Evolutionary conservation across 2,329 filamentous ascomycete genomes (phyloP).

Genomic region (Penicillium sp.): DNA sequence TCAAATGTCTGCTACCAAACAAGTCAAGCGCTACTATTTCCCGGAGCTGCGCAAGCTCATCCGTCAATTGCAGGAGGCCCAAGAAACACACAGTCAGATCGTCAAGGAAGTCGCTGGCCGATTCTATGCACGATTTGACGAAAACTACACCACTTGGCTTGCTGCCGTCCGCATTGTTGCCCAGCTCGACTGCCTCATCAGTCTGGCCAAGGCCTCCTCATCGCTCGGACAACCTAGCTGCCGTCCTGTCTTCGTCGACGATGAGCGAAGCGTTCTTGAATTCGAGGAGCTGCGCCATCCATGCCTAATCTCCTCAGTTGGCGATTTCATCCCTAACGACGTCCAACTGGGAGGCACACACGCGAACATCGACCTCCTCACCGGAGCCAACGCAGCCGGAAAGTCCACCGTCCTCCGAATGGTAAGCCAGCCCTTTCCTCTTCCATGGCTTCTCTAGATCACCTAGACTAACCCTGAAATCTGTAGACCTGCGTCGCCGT

Average conservation of each 20-base stretch:
- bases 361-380: conserved; percentile 81
- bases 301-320: conserved; percentile 80
- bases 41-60: conserved; percentile 72
- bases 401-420: conserved; percentile 95
- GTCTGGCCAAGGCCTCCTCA: conserved; percentile 77
- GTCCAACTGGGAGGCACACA: conserved; percentile 71
- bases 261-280: conserved; percentile 73
- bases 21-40: conserved; percentile 90
- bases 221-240: conserved; percentile 79
- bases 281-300: conserved; percentile 89
- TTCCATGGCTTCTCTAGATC: no score
- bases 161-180: conserved; percentile 81
- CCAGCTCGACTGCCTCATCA: conserved; percentile 89
- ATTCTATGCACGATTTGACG: conserved; percentile 80
- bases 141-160: conserved; percentile 76
- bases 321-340: conserved; percentile 94
- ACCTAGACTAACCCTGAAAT: no score
- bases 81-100: conserved; percentile 86
- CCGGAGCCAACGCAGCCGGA: conserved; percentile 90
- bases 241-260: conserved; percentile 73
- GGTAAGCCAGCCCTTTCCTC: conserved; percentile 43
- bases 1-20: conserved; percentile 88
- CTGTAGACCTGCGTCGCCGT: conserved; percentile 82
- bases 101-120: conserved; percentile 74
- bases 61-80: conserved; percentile 79